Evolutionary conservation across 768 basidiomycete genomes (phyloP).

Genomic region (Rhizopogon vinicolor): DNA sequence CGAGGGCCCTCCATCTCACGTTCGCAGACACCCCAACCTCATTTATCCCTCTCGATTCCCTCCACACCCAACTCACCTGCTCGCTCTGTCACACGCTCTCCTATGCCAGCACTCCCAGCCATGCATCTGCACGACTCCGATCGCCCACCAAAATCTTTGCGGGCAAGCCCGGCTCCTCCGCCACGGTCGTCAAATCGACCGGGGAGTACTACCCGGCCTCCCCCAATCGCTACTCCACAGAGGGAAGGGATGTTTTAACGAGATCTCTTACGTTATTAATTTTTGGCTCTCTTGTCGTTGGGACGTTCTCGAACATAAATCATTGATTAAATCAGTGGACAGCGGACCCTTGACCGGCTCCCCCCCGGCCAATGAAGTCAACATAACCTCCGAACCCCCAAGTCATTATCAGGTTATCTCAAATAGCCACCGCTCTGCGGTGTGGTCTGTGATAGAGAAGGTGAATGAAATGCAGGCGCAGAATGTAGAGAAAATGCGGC

Average conservation of each 20-base stretch:
- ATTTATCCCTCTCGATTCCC: slow-evolving; percentile 9
- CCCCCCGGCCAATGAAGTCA: no score
- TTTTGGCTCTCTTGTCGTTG: not conserved
- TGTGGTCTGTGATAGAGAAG: no score
- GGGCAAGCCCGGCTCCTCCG: slow-evolving; percentile 46
- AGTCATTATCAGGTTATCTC: no score
- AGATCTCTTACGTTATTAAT: not conserved
- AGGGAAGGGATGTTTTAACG: slow-evolving; percentile 63
- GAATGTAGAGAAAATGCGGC: no score
- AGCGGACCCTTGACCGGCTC: no score
- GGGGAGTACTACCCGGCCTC: slow-evolving; percentile 46
- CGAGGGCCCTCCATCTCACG: slow-evolving; percentile 20
- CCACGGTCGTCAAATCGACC: slow-evolving; percentile 69
- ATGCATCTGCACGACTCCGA: slow-evolving; percentile 19
- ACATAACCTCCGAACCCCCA: no score
- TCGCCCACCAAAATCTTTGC: slow-evolving; percentile 19
- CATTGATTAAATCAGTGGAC: no score
- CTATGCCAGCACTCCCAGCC: slow-evolving; percentile 11
- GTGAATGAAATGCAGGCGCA: no score
- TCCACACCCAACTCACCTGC: slow-evolving; percentile 19
- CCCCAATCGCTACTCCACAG: slow-evolving; percentile 48
- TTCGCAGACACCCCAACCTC: slow-evolving; percentile 10
- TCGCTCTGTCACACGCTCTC: slow-evolving; percentile 22
- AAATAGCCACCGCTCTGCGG: no score
- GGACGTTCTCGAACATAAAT: not conserved